Base-by-base conservation (phyloP, 164 flowering plant genomes). In the Tetrastigma voinierianum region DNA sequence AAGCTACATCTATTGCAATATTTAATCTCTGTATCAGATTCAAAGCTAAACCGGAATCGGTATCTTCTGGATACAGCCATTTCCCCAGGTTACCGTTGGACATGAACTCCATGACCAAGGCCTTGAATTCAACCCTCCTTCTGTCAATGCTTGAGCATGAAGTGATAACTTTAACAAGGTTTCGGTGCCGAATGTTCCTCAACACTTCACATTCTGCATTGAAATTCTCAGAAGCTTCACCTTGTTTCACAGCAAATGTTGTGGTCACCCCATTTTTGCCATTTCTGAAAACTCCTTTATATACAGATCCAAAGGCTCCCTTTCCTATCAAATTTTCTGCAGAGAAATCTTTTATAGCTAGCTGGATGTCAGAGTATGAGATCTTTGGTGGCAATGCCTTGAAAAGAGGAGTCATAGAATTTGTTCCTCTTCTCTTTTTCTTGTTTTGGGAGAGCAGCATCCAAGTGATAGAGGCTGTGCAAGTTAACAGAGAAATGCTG, bases 141-240 rank as follows among this genome's bases (percentile, higher is more conserved):
- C 59, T 59, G 19, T 69, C 67, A 13, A 69, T 55, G 54, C 72
- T 69, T 6, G 72, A 69, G 51, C 72, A 69, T 32, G 72, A 69
- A 25, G 72, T 69, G 47, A 53, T 43, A 32, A 65, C 59, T 25
- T 65, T 65, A n/a, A 65, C 68, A 18, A 65, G 60, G 60, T 65
- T 69, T 19, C 72, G 46, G 18, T 62, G 72, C 57, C 62, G 17
- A 19, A 69, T 17, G 25, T 54, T 47, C 43, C 47, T 69, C 43
- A 68, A 51, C n/a, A 55, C 71, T 32, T 68, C 58, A 60, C 71
- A 68, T 48, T 67, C 58, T 21, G 70, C 46, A 1, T 14, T 25
- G 56, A 69, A 69, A 17, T 46, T 62, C 43, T 62, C 20, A 11
- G 46, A 23, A 18, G 67, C 67, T 62, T 62, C 63, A 62, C 62